These are phyloP conservation scores for Macroventuria anomochaeta DNA, from an alignment of 2,329 filamentous ascomycete genomes.

Conservation along the genomic window DNA sequence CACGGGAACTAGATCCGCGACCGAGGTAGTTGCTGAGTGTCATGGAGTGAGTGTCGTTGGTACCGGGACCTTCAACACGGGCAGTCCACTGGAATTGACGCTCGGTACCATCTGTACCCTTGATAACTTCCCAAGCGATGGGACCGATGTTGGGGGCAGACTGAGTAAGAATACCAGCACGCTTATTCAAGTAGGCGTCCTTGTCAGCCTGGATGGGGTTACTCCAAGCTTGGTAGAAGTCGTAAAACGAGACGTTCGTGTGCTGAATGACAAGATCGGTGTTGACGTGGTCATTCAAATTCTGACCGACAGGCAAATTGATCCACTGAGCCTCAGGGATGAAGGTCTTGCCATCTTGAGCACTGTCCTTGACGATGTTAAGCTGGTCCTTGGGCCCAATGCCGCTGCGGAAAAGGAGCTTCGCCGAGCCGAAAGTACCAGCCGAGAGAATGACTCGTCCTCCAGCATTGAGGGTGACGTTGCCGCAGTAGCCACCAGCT, in stretches of 20 bases:
- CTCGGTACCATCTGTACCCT: constrained; percentile 63
- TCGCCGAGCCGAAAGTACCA: constrained; percentile 72
- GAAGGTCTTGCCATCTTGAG: constrained; percentile 51
- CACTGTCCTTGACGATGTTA: constrained; percentile 53
- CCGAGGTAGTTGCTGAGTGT: constrained; percentile 65
- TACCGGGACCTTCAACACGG: constrained; percentile 64
- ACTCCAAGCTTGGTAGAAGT: constrained; percentile 68
- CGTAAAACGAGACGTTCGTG: constrained; percentile 64
- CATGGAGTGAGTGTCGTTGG: constrained; percentile 49
- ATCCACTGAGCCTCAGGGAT: constrained; percentile 57
- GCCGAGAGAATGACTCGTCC: constrained; percentile 73
- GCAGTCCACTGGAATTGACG: constrained; percentile 72
- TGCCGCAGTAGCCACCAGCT: constrained; percentile 65
- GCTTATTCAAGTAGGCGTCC: constrained; percentile 52
- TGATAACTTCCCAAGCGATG: constrained; percentile 67
- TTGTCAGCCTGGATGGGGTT: constrained; percentile 51
- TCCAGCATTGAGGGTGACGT: constrained; percentile 64
- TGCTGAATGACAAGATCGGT: constrained; percentile 61
- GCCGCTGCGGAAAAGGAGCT: constrained; percentile 72
- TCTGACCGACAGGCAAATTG: constrained; percentile 59
- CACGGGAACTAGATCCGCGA: constrained; percentile 67
- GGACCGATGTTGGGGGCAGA: constrained; percentile 71
- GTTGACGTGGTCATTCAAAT: constrained; percentile 63
- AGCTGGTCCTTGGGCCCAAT: constrained; percentile 66
- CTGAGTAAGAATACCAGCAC: constrained; percentile 67